phyloP scores from a whole-genome alignment of 352 stramenopile species.

The Phytophthora cactorum region DNA sequence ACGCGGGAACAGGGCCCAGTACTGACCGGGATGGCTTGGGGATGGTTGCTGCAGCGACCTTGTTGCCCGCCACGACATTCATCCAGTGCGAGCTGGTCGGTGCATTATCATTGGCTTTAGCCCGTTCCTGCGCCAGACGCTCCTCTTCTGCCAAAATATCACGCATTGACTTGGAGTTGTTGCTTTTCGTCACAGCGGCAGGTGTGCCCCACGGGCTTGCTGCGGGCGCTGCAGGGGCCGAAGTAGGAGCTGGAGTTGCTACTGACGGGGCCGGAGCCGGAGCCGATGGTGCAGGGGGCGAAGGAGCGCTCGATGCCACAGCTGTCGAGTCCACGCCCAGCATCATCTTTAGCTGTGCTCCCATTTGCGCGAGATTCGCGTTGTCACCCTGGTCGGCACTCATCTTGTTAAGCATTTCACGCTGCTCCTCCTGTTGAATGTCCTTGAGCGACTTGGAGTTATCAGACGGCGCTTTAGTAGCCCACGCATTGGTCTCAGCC shows the following conservation, averaged over 20 bases:
- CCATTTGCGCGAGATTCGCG: constrained; percentile 79
- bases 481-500: constrained; percentile 50
- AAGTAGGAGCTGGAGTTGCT: constrained; percentile 17
- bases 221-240: constrained; percentile 23
- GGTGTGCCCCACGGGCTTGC: constrained; percentile 61
- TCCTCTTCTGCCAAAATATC: constrained; percentile 88
- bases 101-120: constrained; percentile 49
- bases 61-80: constrained; percentile 83
- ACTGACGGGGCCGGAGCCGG: constrained; percentile 5
- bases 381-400: constrained; percentile 35
- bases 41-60: constrained; percentile 44
- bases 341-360: constrained; percentile 90
- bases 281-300: neutral
- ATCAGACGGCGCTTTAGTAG: constrained; percentile 23
- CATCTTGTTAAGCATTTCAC: constrained; percentile 66
- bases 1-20: constrained; percentile 77
- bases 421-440: constrained; percentile 85
- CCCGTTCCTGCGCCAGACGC: constrained; percentile 70
- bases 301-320: constrained; percentile 18
- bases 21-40: constrained; percentile 59
- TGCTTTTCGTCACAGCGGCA: constrained; percentile 32
- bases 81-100: constrained; percentile 79
- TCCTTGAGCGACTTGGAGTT: constrained; percentile 71
- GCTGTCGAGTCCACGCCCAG: constrained; percentile 65
- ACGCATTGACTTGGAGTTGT: constrained; percentile 65